Evolutionary conservation across 2,329 filamentous ascomycete species (phyloP).

Genomic region (Diplodia scrobiculata): DNA sequence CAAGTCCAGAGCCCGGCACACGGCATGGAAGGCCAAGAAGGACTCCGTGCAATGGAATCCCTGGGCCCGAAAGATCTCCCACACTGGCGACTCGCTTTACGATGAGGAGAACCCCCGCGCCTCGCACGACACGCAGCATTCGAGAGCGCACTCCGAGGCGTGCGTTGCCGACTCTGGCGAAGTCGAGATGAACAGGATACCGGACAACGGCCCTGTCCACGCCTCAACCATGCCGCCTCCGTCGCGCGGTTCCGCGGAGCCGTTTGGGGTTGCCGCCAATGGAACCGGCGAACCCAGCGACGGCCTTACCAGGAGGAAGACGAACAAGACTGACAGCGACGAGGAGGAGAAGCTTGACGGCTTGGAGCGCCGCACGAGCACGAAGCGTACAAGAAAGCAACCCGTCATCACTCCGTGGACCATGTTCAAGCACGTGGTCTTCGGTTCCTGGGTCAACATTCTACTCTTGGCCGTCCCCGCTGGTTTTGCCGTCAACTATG

Average conservation of each 20-base stretch:
- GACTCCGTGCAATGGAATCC: slow-evolving; percentile 38
- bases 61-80: slow-evolving; percentile 22
- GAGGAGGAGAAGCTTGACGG: slow-evolving; percentile 2
- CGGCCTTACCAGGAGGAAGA: slow-evolving; percentile 1
- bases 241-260: slow-evolving; percentile 6
- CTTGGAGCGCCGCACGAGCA: slow-evolving; percentile 3
- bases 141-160: slow-evolving; percentile 23
- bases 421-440: slow-evolving; percentile 72
- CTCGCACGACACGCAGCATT: neutral
- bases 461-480: slow-evolving; percentile 75
- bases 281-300: slow-evolving; percentile 1
- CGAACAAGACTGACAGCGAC: slow-evolving; percentile 1
- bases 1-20: slow-evolving; percentile 42
- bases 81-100: slow-evolving; percentile 25
- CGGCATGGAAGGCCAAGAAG: slow-evolving; percentile 37
- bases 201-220: neutral
- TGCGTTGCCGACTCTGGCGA: neutral
- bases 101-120: slow-evolving; percentile 39
- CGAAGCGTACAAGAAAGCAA: slow-evolving; percentile 22
- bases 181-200: slow-evolving; percentile 6
- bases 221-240: slow-evolving; percentile 18
- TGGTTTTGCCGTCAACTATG: slow-evolving; percentile 72
- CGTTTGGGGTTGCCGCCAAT: neutral
- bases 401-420: slow-evolving; percentile 35
- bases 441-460: slow-evolving; percentile 85